Evolutionary conservation across 1,284 basidiomycete species (phyloP), one percentile per base, ranked within the genome.

Genomic region (Sphagnurus paluster): DNA sequence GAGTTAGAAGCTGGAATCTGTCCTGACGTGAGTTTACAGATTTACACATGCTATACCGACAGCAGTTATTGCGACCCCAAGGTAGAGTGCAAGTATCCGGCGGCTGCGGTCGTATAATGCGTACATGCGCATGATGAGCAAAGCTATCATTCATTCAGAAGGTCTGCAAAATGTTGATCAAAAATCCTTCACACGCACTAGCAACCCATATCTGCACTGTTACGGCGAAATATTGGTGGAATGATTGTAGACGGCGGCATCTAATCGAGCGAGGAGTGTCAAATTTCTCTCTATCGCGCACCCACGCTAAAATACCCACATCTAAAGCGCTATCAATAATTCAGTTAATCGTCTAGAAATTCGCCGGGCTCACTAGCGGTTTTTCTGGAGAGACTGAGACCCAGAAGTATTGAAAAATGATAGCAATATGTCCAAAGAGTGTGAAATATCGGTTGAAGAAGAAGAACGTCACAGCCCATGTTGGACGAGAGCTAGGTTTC

Each of bases 401-500:
- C 57, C 55, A 61, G 37, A 52, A 59, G 30, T 44, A 56, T 24
- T 55, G 39, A 25, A 53, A 17, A 6, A 68, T 36, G 13, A 66
- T 50, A 0, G 67, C 67, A 2, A 64, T 13, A 46, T 64, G 55
- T 11, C 65, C 63, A 13, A 65, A 42, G 10, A 74, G 34, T 2
- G 65, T 57, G 4, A 62, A 14, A 42, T 76, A 76, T 14, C 74
- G 69, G 36, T 65, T 67, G 20, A 61, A 17, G 38, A 67, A 63
- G 58, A 74, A 74, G 11, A 72, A 49, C 2, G 51, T 19, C 5
- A 57, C 54, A 2, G 53, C 52, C 58, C 61, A 65, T 9, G 57
- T 59, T 19, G 48, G 42, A 8, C 28, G 41, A 16, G 53, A 42
- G 5, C 50, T 40, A 5, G 54, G 29, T 4, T 34, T 50, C 73